Conservation (phyloP, 495 filamentous ascomycete genomes). For the Pseudomonodictys pantanalensis region DNA sequence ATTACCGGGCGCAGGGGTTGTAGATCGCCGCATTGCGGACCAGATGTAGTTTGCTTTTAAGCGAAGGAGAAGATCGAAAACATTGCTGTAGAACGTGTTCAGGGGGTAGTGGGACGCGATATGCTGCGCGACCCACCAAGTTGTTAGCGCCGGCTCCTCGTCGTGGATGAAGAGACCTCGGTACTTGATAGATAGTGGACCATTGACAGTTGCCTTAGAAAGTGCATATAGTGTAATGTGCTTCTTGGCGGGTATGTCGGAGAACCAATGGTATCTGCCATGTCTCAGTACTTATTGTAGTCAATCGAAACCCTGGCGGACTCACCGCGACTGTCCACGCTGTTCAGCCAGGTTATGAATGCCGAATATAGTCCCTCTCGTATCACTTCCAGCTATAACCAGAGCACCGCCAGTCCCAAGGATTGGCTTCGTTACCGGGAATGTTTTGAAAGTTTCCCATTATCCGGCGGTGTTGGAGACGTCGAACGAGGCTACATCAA, state of each 20-base stretch:
- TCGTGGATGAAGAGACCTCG: constrained; percentile 29
- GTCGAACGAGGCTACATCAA: background rate
- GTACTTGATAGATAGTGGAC: constrained; percentile 19
- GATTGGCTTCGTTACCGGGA: constrained; percentile 5
- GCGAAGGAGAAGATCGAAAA: constrained; percentile 23
- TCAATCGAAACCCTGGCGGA: background rate
- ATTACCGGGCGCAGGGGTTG: constrained; percentile 10
- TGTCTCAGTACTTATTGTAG: background rate
- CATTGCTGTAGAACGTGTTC: constrained; percentile 16
- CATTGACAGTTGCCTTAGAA: constrained; percentile 1
- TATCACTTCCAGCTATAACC: constrained; percentile 24
- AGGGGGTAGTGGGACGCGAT: constrained; percentile 13
- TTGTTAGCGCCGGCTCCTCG: constrained; percentile 21
- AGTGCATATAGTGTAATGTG: constrained; percentile 13
- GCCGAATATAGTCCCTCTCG: constrained; percentile 20
- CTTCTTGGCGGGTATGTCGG: constrained; percentile 18
- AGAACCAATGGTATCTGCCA: constrained; percentile 17
- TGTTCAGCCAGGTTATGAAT: constrained; percentile 26
- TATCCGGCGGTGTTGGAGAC: constrained; percentile 15
- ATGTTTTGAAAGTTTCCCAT: constrained; percentile 25
- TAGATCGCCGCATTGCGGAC: constrained; percentile 23
- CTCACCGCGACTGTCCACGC: constrained; percentile 19
- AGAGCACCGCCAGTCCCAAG: constrained; percentile 7
- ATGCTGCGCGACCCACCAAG: constrained; percentile 13
- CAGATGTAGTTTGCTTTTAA: constrained; percentile 27